phyloP scores from a whole-genome alignment of 2,329 filamentous ascomycete species.

The Fusarium keratoplasticum region DNA sequence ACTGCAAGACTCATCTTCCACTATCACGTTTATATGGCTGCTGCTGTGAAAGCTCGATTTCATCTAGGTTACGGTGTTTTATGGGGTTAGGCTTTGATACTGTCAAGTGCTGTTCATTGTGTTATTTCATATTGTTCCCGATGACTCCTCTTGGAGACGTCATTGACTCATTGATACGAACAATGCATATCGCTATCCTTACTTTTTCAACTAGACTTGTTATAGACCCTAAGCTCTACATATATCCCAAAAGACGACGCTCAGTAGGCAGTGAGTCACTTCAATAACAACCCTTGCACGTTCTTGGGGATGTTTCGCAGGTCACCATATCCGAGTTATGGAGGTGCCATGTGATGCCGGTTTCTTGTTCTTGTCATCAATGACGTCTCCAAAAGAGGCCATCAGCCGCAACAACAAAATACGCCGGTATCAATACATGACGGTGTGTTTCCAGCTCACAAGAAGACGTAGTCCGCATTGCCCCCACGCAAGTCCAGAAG shows the following conservation, averaged over 20 bases:
- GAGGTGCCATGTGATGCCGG: neutral
- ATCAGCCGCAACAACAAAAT: neutral
- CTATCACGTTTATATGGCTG: no score
- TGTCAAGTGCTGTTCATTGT: no score
- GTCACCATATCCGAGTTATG: neutral
- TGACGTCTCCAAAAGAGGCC: neutral
- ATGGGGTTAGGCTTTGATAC: no score
- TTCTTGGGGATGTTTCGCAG: neutral
- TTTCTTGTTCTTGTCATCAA: neutral
- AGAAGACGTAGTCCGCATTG: no score
- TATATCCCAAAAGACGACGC: neutral
- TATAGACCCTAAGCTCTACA: neutral
- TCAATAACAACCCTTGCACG: neutral
- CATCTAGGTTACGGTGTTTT: no score
- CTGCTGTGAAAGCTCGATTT: no score
- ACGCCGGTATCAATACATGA: neutral
- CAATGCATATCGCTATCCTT: neutral
- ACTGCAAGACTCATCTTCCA: no score
- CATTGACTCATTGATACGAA: no score
- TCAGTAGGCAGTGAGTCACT: neutral
- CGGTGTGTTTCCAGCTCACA: no score
- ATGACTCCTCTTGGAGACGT: no score
- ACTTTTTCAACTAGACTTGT: neutral
- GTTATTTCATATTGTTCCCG: no score
- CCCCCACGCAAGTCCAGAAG: neutral